Percentiles rank a stretch among this genome's conserved stretches.
phyloP scores from a whole-genome alignment of 2,329 filamentous ascomycete species.

The Hyphodiscus sp. region DNA sequence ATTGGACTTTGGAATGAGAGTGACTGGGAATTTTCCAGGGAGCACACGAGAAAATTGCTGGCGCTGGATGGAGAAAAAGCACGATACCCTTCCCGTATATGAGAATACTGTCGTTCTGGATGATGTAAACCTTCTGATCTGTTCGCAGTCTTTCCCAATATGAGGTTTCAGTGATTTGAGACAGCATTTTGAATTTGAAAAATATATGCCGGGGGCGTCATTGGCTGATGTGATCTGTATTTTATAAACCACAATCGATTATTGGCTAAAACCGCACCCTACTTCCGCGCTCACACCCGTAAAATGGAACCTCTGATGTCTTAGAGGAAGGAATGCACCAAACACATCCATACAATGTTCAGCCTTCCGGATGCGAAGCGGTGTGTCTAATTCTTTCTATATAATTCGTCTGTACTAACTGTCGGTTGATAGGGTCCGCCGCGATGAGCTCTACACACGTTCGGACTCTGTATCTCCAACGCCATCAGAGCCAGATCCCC shows the following conservation, averaged over 20 bases:
- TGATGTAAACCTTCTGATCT: background rate
- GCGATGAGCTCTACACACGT: constrained; percentile 44
- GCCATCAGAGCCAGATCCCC: constrained; percentile 23
- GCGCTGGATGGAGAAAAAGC: constrained; percentile 11
- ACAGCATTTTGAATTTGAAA: background rate
- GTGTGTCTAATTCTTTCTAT: constrained; percentile 29
- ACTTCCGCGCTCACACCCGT: background rate
- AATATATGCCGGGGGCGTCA: background rate
- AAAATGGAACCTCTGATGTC: background rate
- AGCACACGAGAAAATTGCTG: background rate
- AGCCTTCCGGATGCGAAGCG: constrained; percentile 46
- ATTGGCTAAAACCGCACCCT: background rate
- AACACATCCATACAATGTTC: constrained; percentile 36
- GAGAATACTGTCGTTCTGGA: background rate
- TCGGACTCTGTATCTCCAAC: constrained; percentile 10
- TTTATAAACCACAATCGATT: no score
- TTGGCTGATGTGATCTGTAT: no score
- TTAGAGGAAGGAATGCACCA: background rate
- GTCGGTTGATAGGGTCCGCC: constrained; percentile 39
- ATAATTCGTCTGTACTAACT: background rate
- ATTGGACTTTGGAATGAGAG: background rate
- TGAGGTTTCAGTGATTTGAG: background rate
- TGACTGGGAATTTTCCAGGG: background rate
- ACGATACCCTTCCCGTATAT: constrained; percentile 17
- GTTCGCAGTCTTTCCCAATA: background rate